A percentile compares a stretch with the other conserved stretches of the same genome.
These are phyloP conservation scores for Phlyctochytrium arcticum DNA, from an alignment of 192 early-diverging fungal genomes.

Conservation along the genomic window DNA sequence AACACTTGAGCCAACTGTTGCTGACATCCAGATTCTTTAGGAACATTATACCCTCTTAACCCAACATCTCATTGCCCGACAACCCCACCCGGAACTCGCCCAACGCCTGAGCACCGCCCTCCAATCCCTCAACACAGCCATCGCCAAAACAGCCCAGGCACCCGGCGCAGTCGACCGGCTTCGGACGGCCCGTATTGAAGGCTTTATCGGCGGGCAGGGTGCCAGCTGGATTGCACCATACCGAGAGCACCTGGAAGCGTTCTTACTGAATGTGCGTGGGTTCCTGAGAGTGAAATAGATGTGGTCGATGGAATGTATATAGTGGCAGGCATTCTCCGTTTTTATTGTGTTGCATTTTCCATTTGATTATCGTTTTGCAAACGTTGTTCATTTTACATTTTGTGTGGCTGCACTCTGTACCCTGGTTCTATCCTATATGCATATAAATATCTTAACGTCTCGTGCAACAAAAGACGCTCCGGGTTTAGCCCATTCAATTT, in stretches of 20 bases:
- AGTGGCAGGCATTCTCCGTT: no score
- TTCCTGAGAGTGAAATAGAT: conserved; percentile 59
- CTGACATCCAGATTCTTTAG: conserved; percentile 1
- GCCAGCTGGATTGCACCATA: conserved; percentile 26
- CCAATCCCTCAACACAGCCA: conserved; percentile 35
- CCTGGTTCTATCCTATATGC: no score
- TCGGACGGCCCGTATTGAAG: conserved; percentile 6
- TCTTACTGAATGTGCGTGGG: conserved; percentile 63
- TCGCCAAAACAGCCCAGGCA: conserved; percentile 18
- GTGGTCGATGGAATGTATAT: neutral
- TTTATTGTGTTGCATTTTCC: no score
- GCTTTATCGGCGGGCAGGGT: conserved; percentile 22
- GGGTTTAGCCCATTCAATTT: no score
- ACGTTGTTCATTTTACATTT: no score
- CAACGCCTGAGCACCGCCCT: conserved; percentile 44
- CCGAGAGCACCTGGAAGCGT: conserved; percentile 45
- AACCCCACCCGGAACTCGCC: conserved; percentile 38
- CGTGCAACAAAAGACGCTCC: no score
- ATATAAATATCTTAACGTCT: no score
- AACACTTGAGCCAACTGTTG: neutral
- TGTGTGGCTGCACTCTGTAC: no score
- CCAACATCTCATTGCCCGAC: conserved; percentile 47
- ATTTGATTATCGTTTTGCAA: no score
- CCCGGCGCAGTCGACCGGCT: conserved; percentile 31
- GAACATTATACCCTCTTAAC: conserved; percentile 48